phyloP scores from a whole-genome alignment of 306 rosid genomes.

The Quercus aquifolioides region DNA sequence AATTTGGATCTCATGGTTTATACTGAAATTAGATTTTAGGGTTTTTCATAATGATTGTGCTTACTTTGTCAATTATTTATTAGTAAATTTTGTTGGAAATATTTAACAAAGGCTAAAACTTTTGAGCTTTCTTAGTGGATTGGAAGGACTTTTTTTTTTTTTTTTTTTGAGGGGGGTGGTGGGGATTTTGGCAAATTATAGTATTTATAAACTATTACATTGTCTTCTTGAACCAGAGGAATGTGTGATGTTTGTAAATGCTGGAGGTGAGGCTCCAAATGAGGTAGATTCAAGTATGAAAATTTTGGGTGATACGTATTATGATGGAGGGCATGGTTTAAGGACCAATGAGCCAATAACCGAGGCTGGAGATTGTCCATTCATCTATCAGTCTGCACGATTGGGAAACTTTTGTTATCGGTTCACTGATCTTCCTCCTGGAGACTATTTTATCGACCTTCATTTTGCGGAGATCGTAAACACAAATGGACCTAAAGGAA shows the following conservation, averaged over 20 bases:
- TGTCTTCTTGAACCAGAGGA: slow-evolving; percentile 50
- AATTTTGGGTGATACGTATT: slow-evolving; percentile 56
- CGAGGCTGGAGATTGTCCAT: slow-evolving; percentile 62
- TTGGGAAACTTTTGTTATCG: slow-evolving; percentile 59
- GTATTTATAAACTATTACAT: slow-evolving; percentile 4
- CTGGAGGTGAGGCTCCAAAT: slow-evolving; percentile 63
- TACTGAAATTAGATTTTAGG: not conserved
- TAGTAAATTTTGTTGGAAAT: not conserved
- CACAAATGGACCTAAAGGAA: slow-evolving; percentile 83
- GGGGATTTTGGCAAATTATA: not conserved
- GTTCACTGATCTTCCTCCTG: slow-evolving; percentile 60
- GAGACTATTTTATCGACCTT: slow-evolving; percentile 66
- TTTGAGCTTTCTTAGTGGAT: not conserved
- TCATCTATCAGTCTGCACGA: slow-evolving; percentile 72
- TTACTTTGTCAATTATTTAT: not conserved
- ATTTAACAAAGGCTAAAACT: not conserved
- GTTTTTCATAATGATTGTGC: not conserved
- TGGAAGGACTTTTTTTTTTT: not conserved
- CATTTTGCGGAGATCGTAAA: slow-evolving; percentile 79
- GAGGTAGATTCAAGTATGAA: slow-evolving; percentile 48
- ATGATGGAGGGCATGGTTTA: slow-evolving; percentile 58
- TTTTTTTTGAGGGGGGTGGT: not conserved
- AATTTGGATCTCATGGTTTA: not conserved
- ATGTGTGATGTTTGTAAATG: slow-evolving; percentile 67
- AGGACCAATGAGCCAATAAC: slow-evolving; percentile 66